Percentiles rank a stretch among this genome's conserved stretches.
Evolutionary conservation across 495 filamentous ascomycete genomes (phyloP).

Genomic region (Penicillium angulare): DNA sequence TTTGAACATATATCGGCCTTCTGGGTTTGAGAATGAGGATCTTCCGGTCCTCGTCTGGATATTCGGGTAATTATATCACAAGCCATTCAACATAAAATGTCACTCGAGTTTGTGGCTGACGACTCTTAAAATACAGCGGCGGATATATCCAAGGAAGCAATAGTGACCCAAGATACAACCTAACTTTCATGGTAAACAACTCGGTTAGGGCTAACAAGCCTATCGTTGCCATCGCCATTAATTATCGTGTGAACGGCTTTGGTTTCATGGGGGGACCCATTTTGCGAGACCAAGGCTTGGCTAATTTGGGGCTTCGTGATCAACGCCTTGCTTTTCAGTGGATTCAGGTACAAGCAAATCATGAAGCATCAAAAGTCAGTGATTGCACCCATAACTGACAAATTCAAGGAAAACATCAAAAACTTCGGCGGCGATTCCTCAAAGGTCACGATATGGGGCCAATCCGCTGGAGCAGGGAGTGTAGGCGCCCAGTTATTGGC

Average conservation of each 20-base stretch:
- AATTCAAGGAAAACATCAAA: conserved; percentile 17
- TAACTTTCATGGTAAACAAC: conserved; percentile 7
- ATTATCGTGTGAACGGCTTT: conserved; percentile 19
- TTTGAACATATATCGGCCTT: no score
- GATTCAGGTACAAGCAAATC: no score
- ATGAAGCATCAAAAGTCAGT: no score
- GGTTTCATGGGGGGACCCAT: conserved; percentile 13
- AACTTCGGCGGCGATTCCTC: conserved; percentile 24
- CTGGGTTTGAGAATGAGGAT: no score
- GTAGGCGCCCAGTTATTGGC: neutral
- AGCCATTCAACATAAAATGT: no score
- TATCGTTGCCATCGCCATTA: conserved; percentile 18
- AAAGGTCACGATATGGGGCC: conserved; percentile 42
- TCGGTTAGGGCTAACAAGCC: conserved; percentile 11
- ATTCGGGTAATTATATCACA: no score
- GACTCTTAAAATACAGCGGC: no score
- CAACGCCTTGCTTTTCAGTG: conserved; percentile 55
- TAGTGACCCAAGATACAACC: conserved; percentile 7
- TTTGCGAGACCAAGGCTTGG: conserved; percentile 34
- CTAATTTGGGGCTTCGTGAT: conserved; percentile 60
- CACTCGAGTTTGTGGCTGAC: no score
- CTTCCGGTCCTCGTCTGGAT: no score
- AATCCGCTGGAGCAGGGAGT: conserved; percentile 25
- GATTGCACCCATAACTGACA: no score
- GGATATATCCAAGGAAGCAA: conserved; percentile 9